These are phyloP conservation scores for Lentinula sp. DNA, from an alignment of 768 basidiomycete species.

Conservation along the genomic window DNA sequence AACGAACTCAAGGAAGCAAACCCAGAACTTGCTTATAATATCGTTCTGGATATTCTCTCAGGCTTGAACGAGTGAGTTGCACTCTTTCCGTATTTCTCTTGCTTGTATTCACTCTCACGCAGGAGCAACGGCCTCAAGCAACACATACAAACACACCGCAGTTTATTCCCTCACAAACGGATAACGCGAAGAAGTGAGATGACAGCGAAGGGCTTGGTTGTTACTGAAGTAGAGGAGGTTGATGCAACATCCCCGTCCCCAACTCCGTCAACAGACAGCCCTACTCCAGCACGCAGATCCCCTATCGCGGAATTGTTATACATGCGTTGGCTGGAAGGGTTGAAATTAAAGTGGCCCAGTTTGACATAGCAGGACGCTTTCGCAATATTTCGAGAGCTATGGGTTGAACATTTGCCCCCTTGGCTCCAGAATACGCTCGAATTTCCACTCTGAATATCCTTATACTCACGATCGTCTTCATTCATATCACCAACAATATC, in stretches of 20 bases:
- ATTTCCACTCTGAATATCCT: slow-evolving; percentile 1
- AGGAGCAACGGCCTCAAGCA: slow-evolving; percentile 76
- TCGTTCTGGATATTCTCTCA: slow-evolving; percentile 83
- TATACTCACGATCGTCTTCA: slow-evolving; percentile 3
- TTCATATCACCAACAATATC: neutral
- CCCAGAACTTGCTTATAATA: slow-evolving; percentile 78
- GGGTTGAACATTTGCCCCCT: slow-evolving; percentile 12
- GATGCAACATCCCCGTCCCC: slow-evolving; percentile 14
- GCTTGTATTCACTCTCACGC: slow-evolving; percentile 22
- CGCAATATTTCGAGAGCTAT: neutral
- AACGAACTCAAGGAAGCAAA: slow-evolving; percentile 78
- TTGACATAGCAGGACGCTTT: slow-evolving; percentile 27
- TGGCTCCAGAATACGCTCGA: neutral
- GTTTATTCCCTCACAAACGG: slow-evolving; percentile 76
- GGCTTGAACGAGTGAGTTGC: slow-evolving; percentile 78
- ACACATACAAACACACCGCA: slow-evolving; percentile 75
- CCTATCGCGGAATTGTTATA: slow-evolving; percentile 96
- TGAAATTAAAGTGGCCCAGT: slow-evolving; percentile 87
- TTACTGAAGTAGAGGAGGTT: slow-evolving; percentile 70
- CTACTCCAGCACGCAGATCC: slow-evolving; percentile 57
- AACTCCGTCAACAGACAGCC: slow-evolving; percentile 32
- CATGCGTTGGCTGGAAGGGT: slow-evolving; percentile 91
- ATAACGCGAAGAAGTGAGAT: slow-evolving; percentile 78
- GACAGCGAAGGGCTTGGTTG: slow-evolving; percentile 78
- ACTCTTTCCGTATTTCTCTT: neutral